Evolutionary conservation across 805 yeast species (phyloP), one percentile per base, ranked within the genome.

Genomic region (Pichia rugopelliculosa): DNA sequence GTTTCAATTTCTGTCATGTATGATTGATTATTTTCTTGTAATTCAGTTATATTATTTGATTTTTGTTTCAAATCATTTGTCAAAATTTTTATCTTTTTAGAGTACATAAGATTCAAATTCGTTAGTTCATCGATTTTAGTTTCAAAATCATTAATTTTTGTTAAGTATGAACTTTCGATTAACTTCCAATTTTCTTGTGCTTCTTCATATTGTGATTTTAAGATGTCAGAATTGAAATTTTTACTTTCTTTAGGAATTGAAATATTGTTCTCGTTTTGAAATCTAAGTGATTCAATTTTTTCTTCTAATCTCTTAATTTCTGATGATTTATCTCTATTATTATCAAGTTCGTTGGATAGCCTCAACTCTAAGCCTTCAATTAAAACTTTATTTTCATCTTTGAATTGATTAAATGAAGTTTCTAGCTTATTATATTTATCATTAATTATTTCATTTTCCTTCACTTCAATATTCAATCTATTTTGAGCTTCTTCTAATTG

Each of bases 121-220:
- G 59, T 58, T 41, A 71, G 53, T 6, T 62, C 64, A 33, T 70
- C 74, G 8, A 76, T 59, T 45, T 79, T 79, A 42, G 58, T 60
- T 49, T 76, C 75, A n/a, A 74, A 53, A 15, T 56, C 48, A 5
- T 75, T 61, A 18, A 82, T 70, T 48, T 75, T 76, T 9, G 66
- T 61, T 51, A 73, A 68, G 50, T 88, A 70, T 3, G 79, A 71
- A 36, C 84, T 75, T 62, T 93, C 97, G 39, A 88, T 80, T 18
- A 80, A 69, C 48, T 84, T 82, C 95, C 96, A 87, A 61, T 84
- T 87, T 53, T 82, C 87, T 48, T 83, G 83, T 0, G 91, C 84
- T 15, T 81, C 74, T 8, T 85, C 75, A 54, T 86, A 83, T 61
- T 89, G 93, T 3, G 77, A 68, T 57, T 84, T 89, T 20, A 87